Percentiles rank a stretch among this genome's conserved stretches.
phyloP scores from a whole-genome alignment of 2,329 filamentous ascomycete species.

The Neopestalotiopsis clavispora region DNA sequence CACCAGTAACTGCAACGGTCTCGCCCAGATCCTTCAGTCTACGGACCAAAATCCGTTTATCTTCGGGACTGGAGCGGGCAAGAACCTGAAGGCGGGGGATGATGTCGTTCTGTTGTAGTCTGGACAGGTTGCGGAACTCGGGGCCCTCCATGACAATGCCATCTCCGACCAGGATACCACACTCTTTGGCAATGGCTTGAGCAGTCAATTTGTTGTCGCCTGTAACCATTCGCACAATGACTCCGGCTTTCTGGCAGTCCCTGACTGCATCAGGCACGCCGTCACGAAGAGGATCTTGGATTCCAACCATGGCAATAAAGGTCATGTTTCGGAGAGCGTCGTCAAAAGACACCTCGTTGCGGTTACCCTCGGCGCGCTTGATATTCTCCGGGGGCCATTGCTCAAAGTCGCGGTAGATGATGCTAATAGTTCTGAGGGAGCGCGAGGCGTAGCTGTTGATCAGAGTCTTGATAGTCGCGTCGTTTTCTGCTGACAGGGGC shows the following conservation, averaged over 20 bases:
- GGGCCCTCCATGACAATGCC: slow-evolving; percentile 80
- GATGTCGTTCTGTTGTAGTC: slow-evolving; percentile 67
- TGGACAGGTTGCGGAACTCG: slow-evolving; percentile 74
- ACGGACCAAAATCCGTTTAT: slow-evolving; percentile 76
- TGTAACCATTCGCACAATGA: slow-evolving; percentile 84
- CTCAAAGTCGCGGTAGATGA: slow-evolving; percentile 84
- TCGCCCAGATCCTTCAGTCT: slow-evolving; percentile 74
- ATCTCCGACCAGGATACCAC: slow-evolving; percentile 72
- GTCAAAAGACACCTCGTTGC: slow-evolving; percentile 67
- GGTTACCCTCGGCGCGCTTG: slow-evolving; percentile 58
- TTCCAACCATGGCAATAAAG: slow-evolving; percentile 75
- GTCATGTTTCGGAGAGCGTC: slow-evolving; percentile 71
- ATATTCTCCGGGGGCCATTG: slow-evolving; percentile 78
- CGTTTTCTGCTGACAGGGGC: slow-evolving; percentile 56
- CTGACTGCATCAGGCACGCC: slow-evolving; percentile 77
- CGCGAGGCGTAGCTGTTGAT: slow-evolving; percentile 80
- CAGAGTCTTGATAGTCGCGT: slow-evolving; percentile 63
- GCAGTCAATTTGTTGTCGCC: slow-evolving; percentile 83
- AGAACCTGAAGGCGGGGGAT: slow-evolving; percentile 74
- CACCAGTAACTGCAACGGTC: slow-evolving; percentile 82
- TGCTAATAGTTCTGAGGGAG: slow-evolving; percentile 83
- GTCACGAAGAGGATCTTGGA: slow-evolving; percentile 78
- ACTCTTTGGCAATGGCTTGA: slow-evolving; percentile 78
- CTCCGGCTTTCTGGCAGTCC: slow-evolving; percentile 76
- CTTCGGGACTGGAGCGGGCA: slow-evolving; percentile 76